Evolutionary conservation across 2,329 filamentous ascomycete species (phyloP).

Genomic region (Penicillium sp.): DNA sequence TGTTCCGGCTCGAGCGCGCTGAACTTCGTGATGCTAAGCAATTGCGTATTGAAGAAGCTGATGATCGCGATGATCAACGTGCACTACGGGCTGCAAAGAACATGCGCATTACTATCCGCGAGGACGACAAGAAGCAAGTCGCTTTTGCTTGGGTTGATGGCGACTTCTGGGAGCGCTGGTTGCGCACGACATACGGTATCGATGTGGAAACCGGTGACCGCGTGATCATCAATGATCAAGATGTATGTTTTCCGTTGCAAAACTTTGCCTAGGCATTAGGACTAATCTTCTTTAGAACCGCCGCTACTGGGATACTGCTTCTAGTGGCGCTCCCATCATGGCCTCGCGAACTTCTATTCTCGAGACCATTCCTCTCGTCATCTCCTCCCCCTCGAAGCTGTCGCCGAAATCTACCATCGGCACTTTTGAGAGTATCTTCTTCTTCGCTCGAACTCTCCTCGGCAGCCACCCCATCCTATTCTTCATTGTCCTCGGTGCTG

Average conservation of each 20-base stretch:
- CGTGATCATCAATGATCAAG: slow-evolving; percentile 95
- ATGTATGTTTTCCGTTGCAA: slow-evolving; percentile 61
- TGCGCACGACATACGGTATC: slow-evolving; percentile 90
- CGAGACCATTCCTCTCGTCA: slow-evolving; percentile 65
- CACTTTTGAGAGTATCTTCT: slow-evolving; percentile 48
- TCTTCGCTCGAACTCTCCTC: slow-evolving; percentile 45
- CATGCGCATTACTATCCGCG: slow-evolving; percentile 87
- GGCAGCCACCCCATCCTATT: slow-evolving; percentile 47
- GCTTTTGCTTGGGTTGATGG: slow-evolving; percentile 97
- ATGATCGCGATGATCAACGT: slow-evolving; percentile 87
- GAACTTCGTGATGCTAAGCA: slow-evolving; percentile 94
- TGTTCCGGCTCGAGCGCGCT: slow-evolving; percentile 89
- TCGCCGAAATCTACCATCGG: slow-evolving; percentile 52
- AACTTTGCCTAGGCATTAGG: slow-evolving; percentile 2
- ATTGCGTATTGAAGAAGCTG: slow-evolving; percentile 90
- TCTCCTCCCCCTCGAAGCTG: slow-evolving; percentile 49
- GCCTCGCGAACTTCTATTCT: slow-evolving; percentile 87
- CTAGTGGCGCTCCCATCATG: slow-evolving; percentile 84
- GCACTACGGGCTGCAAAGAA: slow-evolving; percentile 83
- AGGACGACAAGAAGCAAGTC: slow-evolving; percentile 81
- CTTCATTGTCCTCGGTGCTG: slow-evolving; percentile 39
- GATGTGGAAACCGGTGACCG: slow-evolving; percentile 82
- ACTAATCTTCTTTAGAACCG: slow-evolving; percentile 63
- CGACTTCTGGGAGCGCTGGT: slow-evolving; percentile 96
- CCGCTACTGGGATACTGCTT: slow-evolving; percentile 90